phyloP scores from a whole-genome alignment of 2,329 filamentous ascomycete species.

The Colletotrichum noveboracense region DNA sequence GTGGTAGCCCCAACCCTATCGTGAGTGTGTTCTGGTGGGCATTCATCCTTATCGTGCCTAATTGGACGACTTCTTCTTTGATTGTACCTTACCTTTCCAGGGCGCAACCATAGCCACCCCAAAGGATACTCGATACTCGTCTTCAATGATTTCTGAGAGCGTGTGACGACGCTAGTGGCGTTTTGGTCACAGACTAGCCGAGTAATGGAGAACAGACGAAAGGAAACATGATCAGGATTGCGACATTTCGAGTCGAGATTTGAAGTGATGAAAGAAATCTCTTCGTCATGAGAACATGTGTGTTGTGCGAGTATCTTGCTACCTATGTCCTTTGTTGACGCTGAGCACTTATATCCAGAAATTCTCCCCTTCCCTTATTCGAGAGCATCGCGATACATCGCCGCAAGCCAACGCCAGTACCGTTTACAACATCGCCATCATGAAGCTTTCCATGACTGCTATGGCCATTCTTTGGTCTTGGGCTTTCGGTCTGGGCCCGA shows the following conservation, averaged over 20 bases:
- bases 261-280: neutral
- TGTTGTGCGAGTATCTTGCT: neutral
- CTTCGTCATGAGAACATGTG: neutral
- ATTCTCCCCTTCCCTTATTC: neutral
- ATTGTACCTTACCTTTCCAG: neutral
- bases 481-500: neutral
- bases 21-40: neutral
- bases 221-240: neutral
- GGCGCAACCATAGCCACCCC: neutral
- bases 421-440: neutral
- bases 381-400: neutral
- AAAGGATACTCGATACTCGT: neutral
- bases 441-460: neutral
- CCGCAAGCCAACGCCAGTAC: neutral
- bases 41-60: neutral
- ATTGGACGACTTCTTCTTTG: neutral
- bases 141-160: neutral
- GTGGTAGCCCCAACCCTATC: neutral
- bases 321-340: neutral
- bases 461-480: neutral
- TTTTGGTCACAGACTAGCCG: neutral
- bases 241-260: neutral
- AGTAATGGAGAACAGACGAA: neutral
- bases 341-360: neutral
- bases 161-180: neutral